Base-by-base conservation (phyloP, 306 rosid genomes). In the Ammopiptanthus mongolicus region DNA sequence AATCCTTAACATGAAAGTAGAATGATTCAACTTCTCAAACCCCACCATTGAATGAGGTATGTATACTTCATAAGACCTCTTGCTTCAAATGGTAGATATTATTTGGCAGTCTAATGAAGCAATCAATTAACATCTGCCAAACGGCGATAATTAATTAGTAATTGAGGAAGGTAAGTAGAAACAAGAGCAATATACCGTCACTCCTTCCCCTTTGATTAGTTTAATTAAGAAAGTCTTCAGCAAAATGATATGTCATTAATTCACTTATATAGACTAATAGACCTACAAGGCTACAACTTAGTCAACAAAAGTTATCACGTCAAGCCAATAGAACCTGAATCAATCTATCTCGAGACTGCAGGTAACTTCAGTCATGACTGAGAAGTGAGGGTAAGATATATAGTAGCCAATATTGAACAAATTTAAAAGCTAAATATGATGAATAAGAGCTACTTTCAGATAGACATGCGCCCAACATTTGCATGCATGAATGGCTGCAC, bases 401-500 rank as follows among this genome's bases (percentile, higher is more conserved):
- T 50, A 25, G 55, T 28, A 41, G 77, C 75, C 80, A 80, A 74
- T 33, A 50, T 50, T 74, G 6, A 70, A 74, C 72, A 18, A 80
- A 4, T 44, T 6, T 46, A 58, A 58, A 62, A 33, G 28, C 28
- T 2, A 74, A 36, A 75, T 65, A 29, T 46, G 37, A 61, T 34
- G 29, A 48, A 51, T 15, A 50, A 46, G 6, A 36, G 33, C 41
- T 22, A 23, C 15, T 41, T 51, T 60, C n/a, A 46, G 10, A 74
- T 46, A 48, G 13, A 68, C 76, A 22, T 48, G 68, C 42, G 28
- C 61, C 33, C 68, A 36, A 44, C 69, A 56, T 56, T 65, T 31
- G 17, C 75, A 55, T 65, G 75, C 15, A 36, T 11, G 18, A 31
- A 73, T 73, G 46, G 63, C 75, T 53, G 64, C 79, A 56, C 64